Percentiles rank a stretch among this genome's conserved stretches.
phyloP scores from a whole-genome alignment of 164 flowering plant genomes.

The Chimonanthus praecox region DNA sequence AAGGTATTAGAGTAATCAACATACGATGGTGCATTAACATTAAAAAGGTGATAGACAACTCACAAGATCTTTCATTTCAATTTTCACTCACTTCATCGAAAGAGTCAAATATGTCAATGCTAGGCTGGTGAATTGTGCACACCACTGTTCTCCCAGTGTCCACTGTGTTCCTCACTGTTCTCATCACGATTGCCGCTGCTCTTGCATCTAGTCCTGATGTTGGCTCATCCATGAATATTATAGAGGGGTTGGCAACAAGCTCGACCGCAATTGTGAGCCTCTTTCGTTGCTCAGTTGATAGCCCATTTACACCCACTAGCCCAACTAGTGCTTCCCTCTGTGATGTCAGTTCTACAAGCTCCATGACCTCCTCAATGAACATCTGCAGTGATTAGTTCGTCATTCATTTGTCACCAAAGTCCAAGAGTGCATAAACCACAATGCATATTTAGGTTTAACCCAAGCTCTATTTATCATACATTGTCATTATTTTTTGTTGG shows the following conservation, averaged over 20 bases:
- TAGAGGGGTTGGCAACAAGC: constrained; percentile 46
- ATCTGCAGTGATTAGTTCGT: constrained; percentile 17
- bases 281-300: constrained; percentile 49
- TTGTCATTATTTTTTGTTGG: no score
- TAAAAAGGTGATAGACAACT: background rate
- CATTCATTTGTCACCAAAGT: background rate
- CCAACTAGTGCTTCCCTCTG: constrained; percentile 35
- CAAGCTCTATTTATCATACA: no score
- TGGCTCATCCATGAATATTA: constrained; percentile 54
- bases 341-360: constrained; percentile 36
- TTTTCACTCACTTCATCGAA: constrained; percentile 39
- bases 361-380: constrained; percentile 51
- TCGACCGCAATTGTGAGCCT: constrained; percentile 52
- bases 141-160: constrained; percentile 52
- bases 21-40: background rate
- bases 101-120: constrained; percentile 50
- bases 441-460: no score
- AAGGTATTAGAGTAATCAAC: background rate
- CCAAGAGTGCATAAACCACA: no score
- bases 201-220: constrained; percentile 55
- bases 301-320: constrained; percentile 37
- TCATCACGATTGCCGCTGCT: constrained; percentile 55
- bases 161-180: constrained; percentile 46
- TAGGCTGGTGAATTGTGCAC: constrained; percentile 63
- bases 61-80: background rate